Base-by-base conservation (phyloP, 306 rosid genomes). In the Inga oerstediana region DNA sequence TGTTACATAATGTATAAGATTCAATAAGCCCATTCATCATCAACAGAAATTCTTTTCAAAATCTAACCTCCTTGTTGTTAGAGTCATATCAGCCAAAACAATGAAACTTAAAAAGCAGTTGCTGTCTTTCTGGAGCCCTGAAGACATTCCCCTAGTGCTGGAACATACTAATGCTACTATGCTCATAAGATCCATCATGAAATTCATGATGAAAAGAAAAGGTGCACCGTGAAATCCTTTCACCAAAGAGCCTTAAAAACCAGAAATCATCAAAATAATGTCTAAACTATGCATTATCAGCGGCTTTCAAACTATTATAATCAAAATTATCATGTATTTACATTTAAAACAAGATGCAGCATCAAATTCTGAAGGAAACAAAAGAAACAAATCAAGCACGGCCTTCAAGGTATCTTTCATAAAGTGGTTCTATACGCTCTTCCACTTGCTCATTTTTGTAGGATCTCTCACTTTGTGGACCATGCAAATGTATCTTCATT, bases 331-430 rank as follows among this genome's bases (percentile, higher is more conserved):
- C 58, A 27, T 61, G 10, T 49, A 58, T 20, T 62, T 74, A 58
- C 70, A 71, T 84, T 34, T 32, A 64, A 73, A 75, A 66, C 45
- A 65, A 74, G 37, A 75, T 34, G 54, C 76, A 66, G 32, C 76
- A 84, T 37, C 58, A 19, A 52, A 52, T 75, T 48, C 52, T 79
- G 37, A 66, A 81, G 56, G 51, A 79, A 76, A 65, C 35, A 64
- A 72, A 59, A 48, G 39, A 46, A 54, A 82, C 82, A 62, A 46
- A 85, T 88, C 85, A 94, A 77, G 97, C 97, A n/a, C 93, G 91
- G 8, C 96, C 88, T 87, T 92, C 97, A 2, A 92, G 94, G 86
- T 94, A 92, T 89, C 98, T 86, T 65, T 94, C 98, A 79, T 92
- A 94, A 39, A 91, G 91, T 27, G 94, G 97, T 75, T 88, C 94